Evolutionary conservation across 495 filamentous ascomycete genomes (phyloP), one percentile per base, ranked within the genome.

Genomic region (Cercophora sp.): DNA sequence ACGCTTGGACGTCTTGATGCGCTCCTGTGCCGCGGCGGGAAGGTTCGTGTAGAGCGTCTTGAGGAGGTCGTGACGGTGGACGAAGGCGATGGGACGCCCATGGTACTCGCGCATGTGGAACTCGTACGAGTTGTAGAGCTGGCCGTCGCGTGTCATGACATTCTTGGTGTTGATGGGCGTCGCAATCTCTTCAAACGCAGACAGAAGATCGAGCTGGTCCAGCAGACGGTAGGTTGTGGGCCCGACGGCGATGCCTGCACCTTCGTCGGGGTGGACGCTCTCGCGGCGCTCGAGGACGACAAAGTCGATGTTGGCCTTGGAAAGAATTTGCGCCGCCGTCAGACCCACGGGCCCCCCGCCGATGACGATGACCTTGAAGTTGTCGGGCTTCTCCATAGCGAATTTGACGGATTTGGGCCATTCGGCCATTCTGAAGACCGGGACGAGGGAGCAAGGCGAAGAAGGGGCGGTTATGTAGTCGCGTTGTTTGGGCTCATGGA

Each of bases 341-440:
- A 84, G 60, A 0, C 76, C 77, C 3, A 75, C 65, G 20, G 81
- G 68, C 4, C 72, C 73, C 6, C 75, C 79, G 20, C 79, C 80
- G 11, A 76, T 72, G 32, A 84, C 72, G 27, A 84, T 68, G 22
- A 76, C 76, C 35, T 68, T 72, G 62, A 80, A 75, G 5, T 48
- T 31, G 11, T n/a, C 39, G 18, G 39, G 39, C 13, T 42, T 42
- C 18, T 42, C 5, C 39, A 42, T 42, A 3, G 39, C 39, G 39
- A 42, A 42, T 42, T 8, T 42, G 39, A 42, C 39, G 20, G 39
- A 19, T 23, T 42, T 42, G 39, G 39, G 39, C 2, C 16, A 42
- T 5, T 42, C 39, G 8, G 18, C 19, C 18, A 16, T 42, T 19
- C 15, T 5, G 39, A 22, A 4, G 20, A 42, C 19, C 5, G 4